Conservation (phyloP, 257 asterid genomes). For the Nicotiana sylvestris region DNA sequence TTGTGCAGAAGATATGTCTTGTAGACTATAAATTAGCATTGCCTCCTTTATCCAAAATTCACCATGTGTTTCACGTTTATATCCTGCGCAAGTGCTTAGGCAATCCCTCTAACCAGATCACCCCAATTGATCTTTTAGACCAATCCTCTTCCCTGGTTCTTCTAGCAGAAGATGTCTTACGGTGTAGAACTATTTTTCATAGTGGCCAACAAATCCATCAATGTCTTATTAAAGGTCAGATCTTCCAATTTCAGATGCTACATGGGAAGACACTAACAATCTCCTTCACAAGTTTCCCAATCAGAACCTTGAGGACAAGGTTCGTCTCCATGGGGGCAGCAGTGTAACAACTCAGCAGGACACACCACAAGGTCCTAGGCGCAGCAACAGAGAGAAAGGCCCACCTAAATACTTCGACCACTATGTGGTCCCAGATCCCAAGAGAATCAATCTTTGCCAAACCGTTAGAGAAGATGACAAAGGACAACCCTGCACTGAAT, state of each 20-base stretch:
- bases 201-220: no score
- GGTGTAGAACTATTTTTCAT: neutral
- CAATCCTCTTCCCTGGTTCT: neutral
- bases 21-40: neutral
- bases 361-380: no score
- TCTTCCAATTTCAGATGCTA: neutral
- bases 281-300: no score
- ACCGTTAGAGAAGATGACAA: no score
- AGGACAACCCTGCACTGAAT: no score
- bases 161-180: neutral
- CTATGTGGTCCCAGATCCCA: no score
- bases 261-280: neutral
- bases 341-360: no score
- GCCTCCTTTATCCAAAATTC: neutral
- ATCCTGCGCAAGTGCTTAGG: neutral
- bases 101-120: neutral
- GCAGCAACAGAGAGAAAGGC: no score
- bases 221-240: neutral
- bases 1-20: neutral
- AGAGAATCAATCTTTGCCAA: no score
- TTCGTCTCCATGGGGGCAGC: no score
- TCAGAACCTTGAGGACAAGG: no score
- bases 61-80: neutral
- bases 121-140: neutral
- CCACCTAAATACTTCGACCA: no score